Evolutionary conservation across 495 filamentous ascomycete species (phyloP), one percentile per base, ranked within the genome.

Genomic region (Lophiotrema nucula): DNA sequence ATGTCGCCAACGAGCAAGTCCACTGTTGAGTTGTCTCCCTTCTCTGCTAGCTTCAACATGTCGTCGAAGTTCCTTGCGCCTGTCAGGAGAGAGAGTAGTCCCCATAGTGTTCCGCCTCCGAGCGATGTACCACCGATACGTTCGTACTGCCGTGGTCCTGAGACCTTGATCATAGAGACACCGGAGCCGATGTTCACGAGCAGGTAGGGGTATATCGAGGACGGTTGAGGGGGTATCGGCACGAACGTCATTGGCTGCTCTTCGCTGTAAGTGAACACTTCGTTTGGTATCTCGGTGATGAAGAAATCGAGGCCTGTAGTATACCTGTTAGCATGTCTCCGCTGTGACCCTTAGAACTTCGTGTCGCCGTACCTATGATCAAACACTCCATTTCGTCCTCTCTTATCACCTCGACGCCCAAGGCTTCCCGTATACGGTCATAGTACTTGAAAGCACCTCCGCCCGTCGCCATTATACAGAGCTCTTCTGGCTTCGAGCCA

Each of bases 351-450:
- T 16, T 2, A 46, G 22, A 24, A 15, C 13, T 18, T 13, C 11
- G 0, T 4, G 19, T 41, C 26, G n/a, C 53, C 76, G 42, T 72
- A 89, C 90, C 92, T 50, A 91, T 93, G 63, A 98, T 98, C 47
- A 98, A 75, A 72, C 93, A 98, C 72, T 96, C 90, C 95, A 98
- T 98, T 72, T 98, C 93, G 66, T 98, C 93, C 70, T 97, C 95
- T 21, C 90, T 78, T 56, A 92, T 72, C 41, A 98, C 90, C 64
- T 96, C 87, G 15, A 97, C 86, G 3, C 87, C 85, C 27, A 98
- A 74, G 2, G 82, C 81, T 37, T 90, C 81, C 67, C 84, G 85
- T 62, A 97, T 87, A 73, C 83, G 85, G 67, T 97, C 90, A 68
- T 97, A 96, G 73, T 84, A 97, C 69, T 96, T 96, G 77, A 86